A percentile compares a stretch with the other conserved stretches of the same genome.
Conservation (phyloP, 768 basidiomycete genomes). For the Pleurotus platypus region DNA sequence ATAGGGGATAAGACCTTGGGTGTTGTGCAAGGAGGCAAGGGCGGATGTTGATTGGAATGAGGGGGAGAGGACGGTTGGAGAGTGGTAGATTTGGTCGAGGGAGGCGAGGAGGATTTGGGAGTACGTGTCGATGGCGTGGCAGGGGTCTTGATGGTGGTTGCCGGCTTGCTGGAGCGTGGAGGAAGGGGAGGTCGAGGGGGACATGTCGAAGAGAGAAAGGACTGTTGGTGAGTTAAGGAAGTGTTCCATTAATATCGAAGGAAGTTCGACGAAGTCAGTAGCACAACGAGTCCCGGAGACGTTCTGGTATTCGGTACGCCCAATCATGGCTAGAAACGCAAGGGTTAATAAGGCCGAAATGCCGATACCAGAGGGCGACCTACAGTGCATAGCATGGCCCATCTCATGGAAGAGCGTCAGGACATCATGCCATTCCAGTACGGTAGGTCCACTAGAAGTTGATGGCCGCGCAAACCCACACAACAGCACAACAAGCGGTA, state of each 20-base stretch:
- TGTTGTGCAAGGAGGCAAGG: conserved; percentile 57
- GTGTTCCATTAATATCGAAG: conserved; percentile 98
- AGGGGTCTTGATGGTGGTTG: conserved; percentile 74
- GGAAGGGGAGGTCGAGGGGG: conserved; percentile 33
- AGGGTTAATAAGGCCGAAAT: background rate
- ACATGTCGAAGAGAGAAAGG: conserved; percentile 68
- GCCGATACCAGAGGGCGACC: conserved; percentile 27
- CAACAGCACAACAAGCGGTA: conserved; percentile 88
- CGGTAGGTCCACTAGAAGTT: conserved; percentile 57
- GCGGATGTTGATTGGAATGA: conserved; percentile 73
- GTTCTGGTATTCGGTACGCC: conserved; percentile 95
- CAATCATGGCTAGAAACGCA: conserved; percentile 81
- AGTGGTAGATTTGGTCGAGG: conserved; percentile 90
- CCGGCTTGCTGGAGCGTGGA: conserved; percentile 39
- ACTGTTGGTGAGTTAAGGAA: conserved; percentile 86
- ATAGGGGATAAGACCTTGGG: conserved; percentile 77
- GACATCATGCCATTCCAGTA: conserved; percentile 90
- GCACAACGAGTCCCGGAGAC: conserved; percentile 97
- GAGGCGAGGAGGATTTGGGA: conserved; percentile 86
- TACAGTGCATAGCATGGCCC: conserved; percentile 99
- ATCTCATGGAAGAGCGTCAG: conserved; percentile 97
- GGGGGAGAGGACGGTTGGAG: conserved; percentile 47
- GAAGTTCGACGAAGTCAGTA: conserved; percentile 97
- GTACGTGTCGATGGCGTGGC: conserved; percentile 83
- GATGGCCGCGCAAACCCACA: conserved; percentile 80